A percentile compares a stretch with the other conserved stretches of the same genome.
Conservation (phyloP, 2,329 filamentous ascomycete genomes). For the Exserohilum turcica region DNA sequence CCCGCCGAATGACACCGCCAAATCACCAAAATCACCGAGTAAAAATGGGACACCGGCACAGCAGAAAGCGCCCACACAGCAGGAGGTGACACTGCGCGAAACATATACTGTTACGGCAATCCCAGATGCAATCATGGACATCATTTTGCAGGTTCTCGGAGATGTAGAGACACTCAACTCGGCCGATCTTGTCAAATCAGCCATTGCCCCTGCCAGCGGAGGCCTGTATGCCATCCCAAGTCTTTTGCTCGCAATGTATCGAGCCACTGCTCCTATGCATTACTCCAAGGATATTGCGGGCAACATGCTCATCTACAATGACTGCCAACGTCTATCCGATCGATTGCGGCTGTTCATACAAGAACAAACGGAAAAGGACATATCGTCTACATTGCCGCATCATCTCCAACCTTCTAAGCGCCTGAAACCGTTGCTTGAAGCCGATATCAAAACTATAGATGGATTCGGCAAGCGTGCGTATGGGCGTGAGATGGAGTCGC, state of each 20-base stretch:
- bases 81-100: slow-evolving; percentile 80
- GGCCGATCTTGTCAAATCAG: slow-evolving; percentile 52
- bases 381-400: slow-evolving; percentile 35
- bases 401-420: slow-evolving; percentile 44
- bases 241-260: slow-evolving; percentile 76
- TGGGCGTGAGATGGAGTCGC: slow-evolving; percentile 67
- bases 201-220: slow-evolving; percentile 69
- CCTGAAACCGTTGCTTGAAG: slow-evolving; percentile 56
- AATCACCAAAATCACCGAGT: slow-evolving; percentile 37
- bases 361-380: slow-evolving; percentile 48
- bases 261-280: slow-evolving; percentile 75
- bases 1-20: slow-evolving; percentile 15
- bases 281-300: slow-evolving; percentile 66
- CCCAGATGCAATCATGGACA: slow-evolving; percentile 74
- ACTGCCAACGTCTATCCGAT: slow-evolving; percentile 63
- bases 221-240: slow-evolving; percentile 75
- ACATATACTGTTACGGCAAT: slow-evolving; percentile 88
- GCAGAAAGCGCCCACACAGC: slow-evolving; percentile 39
- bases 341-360: slow-evolving; percentile 56
- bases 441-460: slow-evolving; percentile 62
- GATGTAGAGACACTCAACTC: slow-evolving; percentile 61
- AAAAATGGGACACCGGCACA: slow-evolving; percentile 38
- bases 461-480: slow-evolving; percentile 66
- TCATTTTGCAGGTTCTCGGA: slow-evolving; percentile 61
- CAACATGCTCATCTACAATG: slow-evolving; percentile 70